Conservation (phyloP, 331 rosid genomes). For the Quercus lobata region DNA sequence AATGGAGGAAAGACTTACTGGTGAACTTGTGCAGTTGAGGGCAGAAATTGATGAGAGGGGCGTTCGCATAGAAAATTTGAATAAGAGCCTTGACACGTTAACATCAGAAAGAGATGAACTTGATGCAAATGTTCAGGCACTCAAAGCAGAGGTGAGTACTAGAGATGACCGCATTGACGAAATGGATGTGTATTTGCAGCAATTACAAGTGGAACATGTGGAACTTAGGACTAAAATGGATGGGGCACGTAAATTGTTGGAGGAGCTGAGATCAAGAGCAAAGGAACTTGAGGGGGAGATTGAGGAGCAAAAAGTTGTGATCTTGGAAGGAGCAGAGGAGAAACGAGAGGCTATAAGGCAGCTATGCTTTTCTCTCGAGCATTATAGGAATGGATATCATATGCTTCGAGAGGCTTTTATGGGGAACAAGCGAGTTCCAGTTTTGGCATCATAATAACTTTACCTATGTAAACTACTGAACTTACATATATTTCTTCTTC, state of each 20-base stretch:
- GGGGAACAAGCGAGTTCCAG: slow-evolving; percentile 54
- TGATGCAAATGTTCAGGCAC: slow-evolving; percentile 29
- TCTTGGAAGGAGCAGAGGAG: slow-evolving; percentile 77
- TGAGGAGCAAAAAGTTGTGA: slow-evolving; percentile 54
- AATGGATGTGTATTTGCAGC: slow-evolving; percentile 43
- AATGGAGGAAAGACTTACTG: slow-evolving; percentile 46
- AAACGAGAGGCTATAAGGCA: slow-evolving; percentile 92
- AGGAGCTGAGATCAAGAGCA: slow-evolving; percentile 44
- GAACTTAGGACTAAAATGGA: slow-evolving; percentile 44
- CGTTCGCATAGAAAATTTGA: slow-evolving; percentile 36
- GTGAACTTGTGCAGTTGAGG: slow-evolving; percentile 46
- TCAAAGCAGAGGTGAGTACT: slow-evolving; percentile 33
- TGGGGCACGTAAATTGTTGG: slow-evolving; percentile 36
- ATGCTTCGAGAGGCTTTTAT: slow-evolving; percentile 55
- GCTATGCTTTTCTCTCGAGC: slow-evolving; percentile 83
- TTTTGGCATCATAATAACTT: slow-evolving; percentile 47
- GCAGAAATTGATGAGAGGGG: slow-evolving; percentile 38
- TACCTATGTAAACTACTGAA: neutral
- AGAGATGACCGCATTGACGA: slow-evolving; percentile 41
- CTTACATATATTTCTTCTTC: too few relatives aligned
- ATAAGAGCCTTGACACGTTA: slow-evolving; percentile 29
- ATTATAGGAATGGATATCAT: slow-evolving; percentile 59
- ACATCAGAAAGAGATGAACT: slow-evolving; percentile 53
- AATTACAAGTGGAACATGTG: slow-evolving; percentile 46
- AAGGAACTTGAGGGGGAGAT: slow-evolving; percentile 60